Evolutionary conservation across 371 early-diverging fungal genomes (phyloP).

Genomic region (Parasitella parasitica): DNA sequence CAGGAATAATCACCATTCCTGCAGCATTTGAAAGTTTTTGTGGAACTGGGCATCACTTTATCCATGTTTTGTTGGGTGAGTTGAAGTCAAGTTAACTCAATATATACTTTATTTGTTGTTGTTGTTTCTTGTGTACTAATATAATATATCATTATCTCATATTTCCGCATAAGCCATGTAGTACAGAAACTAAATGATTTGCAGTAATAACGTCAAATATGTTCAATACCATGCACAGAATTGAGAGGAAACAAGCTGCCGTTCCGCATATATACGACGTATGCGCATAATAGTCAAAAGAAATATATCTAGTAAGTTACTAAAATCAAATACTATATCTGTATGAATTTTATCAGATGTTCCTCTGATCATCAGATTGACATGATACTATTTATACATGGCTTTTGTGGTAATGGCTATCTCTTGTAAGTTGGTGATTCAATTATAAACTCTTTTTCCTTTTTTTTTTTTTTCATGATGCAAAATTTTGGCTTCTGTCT

Average conservation of each 20-base stretch:
- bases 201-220: not conserved
- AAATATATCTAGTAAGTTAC: no score
- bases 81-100: not conserved
- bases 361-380: no score
- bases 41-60: not conserved
- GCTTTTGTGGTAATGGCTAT: no score
- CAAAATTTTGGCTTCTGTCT: no score
- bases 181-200: not conserved
- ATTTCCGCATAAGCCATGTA: not conserved
- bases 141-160: not conserved
- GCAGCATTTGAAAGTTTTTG: not conserved
- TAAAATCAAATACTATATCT: no score
- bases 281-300: not conserved
- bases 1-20: not conserved
- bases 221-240: not conserved
- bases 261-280: not conserved
- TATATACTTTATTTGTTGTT: not conserved
- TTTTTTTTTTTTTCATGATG: no score
- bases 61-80: not conserved
- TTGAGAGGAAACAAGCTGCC: not conserved
- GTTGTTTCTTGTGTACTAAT: not conserved
- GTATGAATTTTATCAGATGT: no score
- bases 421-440: no score
- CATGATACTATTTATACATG: no score
- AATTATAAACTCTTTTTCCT: no score